phyloP scores from a whole-genome alignment of 768 basidiomycete genomes.

The Serendipita sp. region DNA sequence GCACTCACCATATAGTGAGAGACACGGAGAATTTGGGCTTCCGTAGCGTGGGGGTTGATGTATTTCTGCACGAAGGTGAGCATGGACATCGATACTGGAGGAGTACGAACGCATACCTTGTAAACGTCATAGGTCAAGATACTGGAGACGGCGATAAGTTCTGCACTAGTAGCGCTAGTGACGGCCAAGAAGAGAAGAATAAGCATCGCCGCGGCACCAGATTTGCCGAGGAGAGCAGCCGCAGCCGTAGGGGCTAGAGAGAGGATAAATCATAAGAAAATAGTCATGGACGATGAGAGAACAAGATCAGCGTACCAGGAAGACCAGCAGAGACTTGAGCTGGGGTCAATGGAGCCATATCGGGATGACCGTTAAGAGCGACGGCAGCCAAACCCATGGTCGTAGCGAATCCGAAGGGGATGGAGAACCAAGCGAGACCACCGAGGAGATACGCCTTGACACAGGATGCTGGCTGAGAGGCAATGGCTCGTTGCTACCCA shows the following conservation, averaged over 20 bases:
- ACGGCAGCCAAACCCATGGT: constrained; percentile 79
- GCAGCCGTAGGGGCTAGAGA: constrained; percentile 62
- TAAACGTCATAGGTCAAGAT: constrained; percentile 77
- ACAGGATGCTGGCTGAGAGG: constrained; percentile 64
- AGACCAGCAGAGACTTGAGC: constrained; percentile 79
- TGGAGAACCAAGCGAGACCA: constrained; percentile 83
- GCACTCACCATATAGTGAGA: constrained; percentile 46
- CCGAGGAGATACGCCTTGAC: constrained; percentile 87
- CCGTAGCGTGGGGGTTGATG: constrained; percentile 68
- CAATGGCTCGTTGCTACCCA: constrained; percentile 64
- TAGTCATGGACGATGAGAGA: background rate
- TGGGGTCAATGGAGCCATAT: constrained; percentile 27
- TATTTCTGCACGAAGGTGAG: constrained; percentile 32
- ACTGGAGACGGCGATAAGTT: constrained; percentile 80
- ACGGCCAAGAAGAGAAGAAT: constrained; percentile 78
- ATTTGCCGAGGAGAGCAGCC: constrained; percentile 60
- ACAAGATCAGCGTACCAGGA: constrained; percentile 25
- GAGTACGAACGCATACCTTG: constrained; percentile 29
- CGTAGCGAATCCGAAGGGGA: constrained; percentile 71
- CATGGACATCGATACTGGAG: background rate
- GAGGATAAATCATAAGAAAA: background rate
- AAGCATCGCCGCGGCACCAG: constrained; percentile 65
- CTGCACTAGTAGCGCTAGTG: constrained; percentile 72
- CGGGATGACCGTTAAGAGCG: constrained; percentile 46
- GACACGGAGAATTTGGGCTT: constrained; percentile 49